phyloP scores from a whole-genome alignment of 331 rosid species.

The Pyracantha coccinea region DNA sequence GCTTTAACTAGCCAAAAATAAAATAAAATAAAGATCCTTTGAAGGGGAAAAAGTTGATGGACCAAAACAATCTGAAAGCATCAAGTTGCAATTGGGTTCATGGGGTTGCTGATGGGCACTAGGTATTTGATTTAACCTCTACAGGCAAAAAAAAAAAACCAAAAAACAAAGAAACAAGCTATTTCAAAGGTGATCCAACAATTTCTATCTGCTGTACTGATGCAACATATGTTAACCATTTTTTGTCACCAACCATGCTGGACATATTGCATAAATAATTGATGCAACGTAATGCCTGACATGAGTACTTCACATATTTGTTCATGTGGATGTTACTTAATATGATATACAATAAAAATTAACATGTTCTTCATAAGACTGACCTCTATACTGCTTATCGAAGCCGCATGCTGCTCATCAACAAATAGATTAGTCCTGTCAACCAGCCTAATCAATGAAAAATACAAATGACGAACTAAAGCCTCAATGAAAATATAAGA shows the following conservation, averaged over 20 bases:
- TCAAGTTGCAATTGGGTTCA: too few species aligned
- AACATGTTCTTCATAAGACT: constrained; percentile 21
- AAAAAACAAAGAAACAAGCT: not conserved
- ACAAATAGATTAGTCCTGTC: constrained; percentile 86
- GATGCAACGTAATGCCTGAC: not conserved
- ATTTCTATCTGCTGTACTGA: not conserved
- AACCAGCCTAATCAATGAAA: constrained; percentile 88
- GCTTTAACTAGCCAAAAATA: too few species aligned
- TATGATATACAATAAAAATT: constrained; percentile 4
- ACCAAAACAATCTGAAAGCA: too few species aligned
- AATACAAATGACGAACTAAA: constrained; percentile 49
- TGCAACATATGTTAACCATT: not conserved
- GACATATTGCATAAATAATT: constrained; percentile 6
- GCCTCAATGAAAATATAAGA: constrained; percentile 34
- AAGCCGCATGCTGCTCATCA: constrained; percentile 78
- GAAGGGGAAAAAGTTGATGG: too few species aligned
- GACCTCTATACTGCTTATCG: constrained; percentile 62
- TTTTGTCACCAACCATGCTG: not conserved
- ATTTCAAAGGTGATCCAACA: not conserved
- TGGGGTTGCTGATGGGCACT: too few species aligned
- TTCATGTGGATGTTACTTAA: not conserved
- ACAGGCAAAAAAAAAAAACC: not conserved
- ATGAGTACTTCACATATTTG: not conserved
- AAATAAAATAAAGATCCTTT: too few species aligned
- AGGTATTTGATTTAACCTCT: not conserved